Percentiles rank a stretch among this genome's conserved stretches.
Conservation (phyloP, 192 early-diverging fungal species). For the Funneliformis mosseae region DNA sequence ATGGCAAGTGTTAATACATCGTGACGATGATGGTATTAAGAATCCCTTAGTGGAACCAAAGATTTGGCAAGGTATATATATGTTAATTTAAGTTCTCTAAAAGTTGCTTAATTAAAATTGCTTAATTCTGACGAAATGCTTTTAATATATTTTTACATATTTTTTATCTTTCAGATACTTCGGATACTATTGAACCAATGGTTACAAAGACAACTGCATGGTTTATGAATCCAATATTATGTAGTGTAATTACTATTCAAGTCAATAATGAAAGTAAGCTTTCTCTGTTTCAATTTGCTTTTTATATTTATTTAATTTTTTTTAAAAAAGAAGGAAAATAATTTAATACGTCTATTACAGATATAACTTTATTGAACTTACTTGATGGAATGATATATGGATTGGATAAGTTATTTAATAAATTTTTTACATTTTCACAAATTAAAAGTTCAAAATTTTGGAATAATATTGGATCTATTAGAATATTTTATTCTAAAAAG, state of each 20-base stretch:
- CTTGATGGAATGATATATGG: not conserved
- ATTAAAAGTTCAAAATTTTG: not conserved
- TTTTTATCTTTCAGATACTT: not conserved
- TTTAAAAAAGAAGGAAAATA: not conserved
- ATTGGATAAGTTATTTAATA: conserved; percentile 1
- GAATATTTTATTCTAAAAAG: conserved; percentile 31
- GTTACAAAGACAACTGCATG: not conserved
- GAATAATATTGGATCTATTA: conserved; percentile 12
- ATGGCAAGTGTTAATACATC: conserved; percentile 61
- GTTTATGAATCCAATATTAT: conserved; percentile 1
- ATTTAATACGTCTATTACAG: not conserved
- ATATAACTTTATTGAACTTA: not conserved
- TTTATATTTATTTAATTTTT: not conserved
- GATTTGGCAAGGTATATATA: not conserved
- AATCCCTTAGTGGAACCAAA: not conserved
- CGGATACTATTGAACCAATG: not conserved
- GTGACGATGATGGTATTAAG: conserved; percentile 26
- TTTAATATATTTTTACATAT: not conserved
- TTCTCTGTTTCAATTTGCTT: not conserved
- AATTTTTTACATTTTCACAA: not conserved
- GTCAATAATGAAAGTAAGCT: not conserved
- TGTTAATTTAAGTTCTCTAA: not conserved
- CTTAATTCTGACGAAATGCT: no score
- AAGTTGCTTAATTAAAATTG: no score
- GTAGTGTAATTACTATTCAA: not conserved